Conservation (phyloP, 106 monocot genomes). For the Allium cepa region DNA sequence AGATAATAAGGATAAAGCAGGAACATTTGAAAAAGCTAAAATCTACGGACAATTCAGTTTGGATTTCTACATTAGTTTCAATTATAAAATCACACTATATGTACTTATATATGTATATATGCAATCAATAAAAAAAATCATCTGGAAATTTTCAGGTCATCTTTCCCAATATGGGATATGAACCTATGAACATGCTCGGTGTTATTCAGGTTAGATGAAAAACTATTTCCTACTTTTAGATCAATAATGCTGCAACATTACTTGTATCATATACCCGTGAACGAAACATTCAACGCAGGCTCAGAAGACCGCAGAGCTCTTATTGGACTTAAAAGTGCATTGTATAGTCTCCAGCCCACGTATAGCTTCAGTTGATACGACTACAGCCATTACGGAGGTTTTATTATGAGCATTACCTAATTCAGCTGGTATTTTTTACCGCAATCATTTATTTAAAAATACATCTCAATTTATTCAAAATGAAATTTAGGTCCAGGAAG, state of each 20-base stretch:
- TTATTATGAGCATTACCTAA: background rate
- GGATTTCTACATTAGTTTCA: too few relatives aligned
- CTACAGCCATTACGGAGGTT: slow-evolving; percentile 75
- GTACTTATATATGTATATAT: too few relatives aligned
- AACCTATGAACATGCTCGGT: slow-evolving; percentile 96
- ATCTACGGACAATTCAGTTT: too few relatives aligned
- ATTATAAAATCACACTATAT: too few relatives aligned
- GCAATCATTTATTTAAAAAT: too few relatives aligned
- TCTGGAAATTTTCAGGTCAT: slow-evolving; percentile 33
- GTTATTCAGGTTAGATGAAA: slow-evolving; percentile 64
- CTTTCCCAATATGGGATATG: slow-evolving; percentile 52
- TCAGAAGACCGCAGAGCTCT: slow-evolving; percentile 86
- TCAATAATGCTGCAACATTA: too few relatives aligned
- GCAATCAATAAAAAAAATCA: too few relatives aligned
- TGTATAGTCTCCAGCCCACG: slow-evolving; percentile 61
- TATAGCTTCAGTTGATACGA: slow-evolving; percentile 74
- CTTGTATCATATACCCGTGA: too few relatives aligned
- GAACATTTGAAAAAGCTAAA: too few relatives aligned
- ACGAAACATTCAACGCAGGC: slow-evolving; percentile 38
- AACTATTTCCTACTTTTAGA: too few relatives aligned
- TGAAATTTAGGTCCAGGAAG: slow-evolving; percentile 82
- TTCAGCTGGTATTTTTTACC: too few relatives aligned
- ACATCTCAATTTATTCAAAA: background rate
- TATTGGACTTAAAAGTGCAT: slow-evolving; percentile 70
- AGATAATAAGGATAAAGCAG: too few relatives aligned